Conservation (phyloP, 1,284 basidiomycete species). For the Trichosporon faecale region DNA sequence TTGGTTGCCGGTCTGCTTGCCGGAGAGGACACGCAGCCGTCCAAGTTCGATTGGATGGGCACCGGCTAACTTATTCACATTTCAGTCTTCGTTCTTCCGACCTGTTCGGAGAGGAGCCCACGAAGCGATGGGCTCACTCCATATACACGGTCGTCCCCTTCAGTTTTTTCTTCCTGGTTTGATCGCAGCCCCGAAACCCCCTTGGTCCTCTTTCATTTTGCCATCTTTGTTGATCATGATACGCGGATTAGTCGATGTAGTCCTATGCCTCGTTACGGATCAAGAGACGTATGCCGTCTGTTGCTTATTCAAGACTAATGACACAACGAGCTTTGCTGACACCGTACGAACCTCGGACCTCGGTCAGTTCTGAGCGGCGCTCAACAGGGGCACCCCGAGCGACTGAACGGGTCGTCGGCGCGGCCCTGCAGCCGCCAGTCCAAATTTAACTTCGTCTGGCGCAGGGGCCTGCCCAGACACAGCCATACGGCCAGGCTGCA, state of each 20-base stretch:
- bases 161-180: neutral
- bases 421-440: neutral
- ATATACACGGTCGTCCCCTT: neutral
- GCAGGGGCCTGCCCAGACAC: neutral
- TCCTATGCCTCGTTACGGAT: neutral
- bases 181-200: neutral
- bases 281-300: neutral
- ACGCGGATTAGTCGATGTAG: slow-evolving; percentile 3
- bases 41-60: slow-evolving; percentile 19
- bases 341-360: neutral
- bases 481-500: too few relatives aligned
- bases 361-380: neutral
- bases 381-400: neutral
- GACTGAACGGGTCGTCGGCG: neutral
- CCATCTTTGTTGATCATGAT: neutral
- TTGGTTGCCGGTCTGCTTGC: slow-evolving; percentile 19
- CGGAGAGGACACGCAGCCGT: slow-evolving; percentile 19
- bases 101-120: neutral
- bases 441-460: neutral
- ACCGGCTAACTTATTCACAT: too few relatives aligned
- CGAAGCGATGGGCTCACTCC: neutral
- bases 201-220: neutral
- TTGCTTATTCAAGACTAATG: neutral
- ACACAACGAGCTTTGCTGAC: neutral
- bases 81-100: neutral